Percentiles rank a stretch among this genome's conserved stretches.
Conservation (phyloP, 2,329 filamentous ascomycete species). For the Fusarium sp. region DNA sequence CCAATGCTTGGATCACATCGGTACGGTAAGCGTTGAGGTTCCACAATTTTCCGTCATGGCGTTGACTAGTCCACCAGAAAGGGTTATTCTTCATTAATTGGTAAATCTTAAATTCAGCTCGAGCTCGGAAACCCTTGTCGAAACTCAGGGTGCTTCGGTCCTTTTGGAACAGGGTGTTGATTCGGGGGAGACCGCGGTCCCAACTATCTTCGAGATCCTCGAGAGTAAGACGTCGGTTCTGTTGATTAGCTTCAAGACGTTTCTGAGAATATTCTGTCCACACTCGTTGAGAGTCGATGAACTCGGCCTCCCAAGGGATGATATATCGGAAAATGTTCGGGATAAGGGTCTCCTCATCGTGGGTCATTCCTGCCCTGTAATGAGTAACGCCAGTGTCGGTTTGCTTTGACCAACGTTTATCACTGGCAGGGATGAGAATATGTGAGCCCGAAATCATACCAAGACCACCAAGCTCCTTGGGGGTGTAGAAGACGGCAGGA, state of each 20-base stretch:
- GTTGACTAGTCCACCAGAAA: constrained; percentile 99
- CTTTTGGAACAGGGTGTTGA: constrained; percentile 99
- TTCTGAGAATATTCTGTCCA: constrained; percentile 99
- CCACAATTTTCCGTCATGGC: constrained; percentile 98
- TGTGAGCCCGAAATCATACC: constrained; percentile 99
- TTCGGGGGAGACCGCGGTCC: constrained; percentile 96
- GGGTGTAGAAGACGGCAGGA: constrained; percentile 97
- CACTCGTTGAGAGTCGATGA: constrained; percentile 97
- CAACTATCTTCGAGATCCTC: constrained; percentile 98
- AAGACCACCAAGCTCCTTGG: constrained; percentile 95
- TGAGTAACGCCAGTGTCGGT: constrained; percentile 97
- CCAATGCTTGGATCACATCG: constrained; percentile 95
- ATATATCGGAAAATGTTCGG: constrained; percentile 99
- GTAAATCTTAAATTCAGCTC: constrained; percentile 98
- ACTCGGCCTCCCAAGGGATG: constrained; percentile 98
- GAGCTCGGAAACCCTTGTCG: constrained; percentile 96
- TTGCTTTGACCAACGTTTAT: constrained; percentile 98
- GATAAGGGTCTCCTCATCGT: constrained; percentile 97
- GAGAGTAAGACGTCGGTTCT: constrained; percentile 92
- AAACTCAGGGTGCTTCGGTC: constrained; percentile 97
- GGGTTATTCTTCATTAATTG: constrained; percentile 99
- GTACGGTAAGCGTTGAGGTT: constrained; percentile 96
- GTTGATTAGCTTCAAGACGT: constrained; percentile 94
- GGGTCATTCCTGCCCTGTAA: constrained; percentile 97
- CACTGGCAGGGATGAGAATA: constrained; percentile 95